These are phyloP conservation scores for Erigeron canadensis DNA, from an alignment of 129 eudicot species.

Conservation along the genomic window DNA sequence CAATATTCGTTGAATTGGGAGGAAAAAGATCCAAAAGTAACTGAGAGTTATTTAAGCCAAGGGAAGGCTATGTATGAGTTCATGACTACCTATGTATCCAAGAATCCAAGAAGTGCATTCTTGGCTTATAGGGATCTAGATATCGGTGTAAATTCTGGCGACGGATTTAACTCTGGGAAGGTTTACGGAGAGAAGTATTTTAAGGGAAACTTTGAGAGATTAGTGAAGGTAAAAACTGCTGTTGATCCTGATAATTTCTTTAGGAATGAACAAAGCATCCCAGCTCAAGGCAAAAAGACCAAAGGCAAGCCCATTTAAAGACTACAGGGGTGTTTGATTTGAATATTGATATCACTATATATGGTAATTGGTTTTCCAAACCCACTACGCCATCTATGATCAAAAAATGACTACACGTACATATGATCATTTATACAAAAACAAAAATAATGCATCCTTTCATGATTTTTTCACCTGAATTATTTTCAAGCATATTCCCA, in stretches of 20 bases:
- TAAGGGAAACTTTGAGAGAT: constrained; percentile 38
- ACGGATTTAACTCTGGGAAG: constrained; percentile 19
- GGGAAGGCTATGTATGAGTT: constrained; percentile 28
- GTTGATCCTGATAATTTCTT: constrained; percentile 43
- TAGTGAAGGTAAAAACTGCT: constrained; percentile 36
- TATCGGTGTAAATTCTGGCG: constrained; percentile 28
- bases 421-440: no score
- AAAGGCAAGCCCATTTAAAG: not conserved
- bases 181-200: constrained; percentile 46
- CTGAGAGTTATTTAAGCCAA: constrained; percentile 27
- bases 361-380: no score
- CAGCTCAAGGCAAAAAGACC: constrained; percentile 1
- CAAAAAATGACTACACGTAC: no score
- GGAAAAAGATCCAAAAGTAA: constrained; percentile 17
- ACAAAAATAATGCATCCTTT: no score
- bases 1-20: constrained; percentile 48
- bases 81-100: constrained; percentile 43
- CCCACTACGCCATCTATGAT: no score
- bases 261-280: constrained; percentile 48
- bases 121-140: constrained; percentile 44
- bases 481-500: no score
- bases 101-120: constrained; percentile 45
- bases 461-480: no score
- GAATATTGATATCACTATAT: no score
- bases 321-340: no score